phyloP scores from a whole-genome alignment of 192 early-diverging fungal genomes.

The Spizellomyces punctatus region DNA sequence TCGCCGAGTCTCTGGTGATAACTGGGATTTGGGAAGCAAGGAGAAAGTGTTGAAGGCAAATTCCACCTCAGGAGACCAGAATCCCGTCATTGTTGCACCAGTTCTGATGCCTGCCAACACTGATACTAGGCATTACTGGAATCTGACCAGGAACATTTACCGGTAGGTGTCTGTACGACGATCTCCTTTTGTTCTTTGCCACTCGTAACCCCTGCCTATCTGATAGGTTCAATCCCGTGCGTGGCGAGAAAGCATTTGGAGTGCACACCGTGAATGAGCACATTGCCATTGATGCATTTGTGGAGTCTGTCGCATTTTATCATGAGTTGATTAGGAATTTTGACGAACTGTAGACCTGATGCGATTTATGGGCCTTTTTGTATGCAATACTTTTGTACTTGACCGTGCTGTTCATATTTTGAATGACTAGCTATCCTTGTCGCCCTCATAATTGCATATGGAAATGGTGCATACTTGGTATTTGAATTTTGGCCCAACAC shows the following conservation, averaged over 20 bases:
- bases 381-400: too few relatives aligned
- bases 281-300: conserved; percentile 27
- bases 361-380: neutral
- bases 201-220: neutral
- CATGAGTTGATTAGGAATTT: conserved; percentile 49
- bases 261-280: conserved; percentile 44
- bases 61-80: too few relatives aligned
- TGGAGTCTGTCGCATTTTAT: conserved; percentile 36
- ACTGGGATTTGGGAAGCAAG: conserved; percentile 8
- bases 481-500: too few relatives aligned
- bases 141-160: conserved; percentile 43
- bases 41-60: too few relatives aligned
- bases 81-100: conserved; percentile 34
- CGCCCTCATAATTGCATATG: too few relatives aligned
- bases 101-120: conserved; percentile 47
- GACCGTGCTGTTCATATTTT: too few relatives aligned
- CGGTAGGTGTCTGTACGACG: conserved; percentile 16
- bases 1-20: conserved; percentile 28
- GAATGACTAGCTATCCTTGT: too few relatives aligned
- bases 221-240: conserved; percentile 31
- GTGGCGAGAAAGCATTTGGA: conserved; percentile 16
- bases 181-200: conserved; percentile 6
- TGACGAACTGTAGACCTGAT: conserved; percentile 7
- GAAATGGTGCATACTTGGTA: too few relatives aligned
- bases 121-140: conserved; percentile 43